phyloP scores from a whole-genome alignment of 164 flowering plant species.

The Magnolia officinalis region DNA sequence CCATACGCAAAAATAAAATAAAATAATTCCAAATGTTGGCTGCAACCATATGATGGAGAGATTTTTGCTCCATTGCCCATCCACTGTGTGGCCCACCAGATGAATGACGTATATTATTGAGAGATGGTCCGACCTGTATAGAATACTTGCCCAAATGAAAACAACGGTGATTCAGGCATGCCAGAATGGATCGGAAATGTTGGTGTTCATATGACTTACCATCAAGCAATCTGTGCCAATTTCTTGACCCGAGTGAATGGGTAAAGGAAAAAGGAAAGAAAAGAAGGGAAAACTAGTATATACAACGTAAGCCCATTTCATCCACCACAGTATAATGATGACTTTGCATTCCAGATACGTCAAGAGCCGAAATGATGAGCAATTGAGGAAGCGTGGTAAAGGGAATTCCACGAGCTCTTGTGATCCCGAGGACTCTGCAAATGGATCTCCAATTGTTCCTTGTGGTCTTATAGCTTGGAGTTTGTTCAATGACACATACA shows the following conservation, averaged over 20 bases:
- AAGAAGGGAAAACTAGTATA: neutral
- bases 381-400: slow-evolving; percentile 28
- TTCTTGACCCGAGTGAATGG: neutral
- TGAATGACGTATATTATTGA: neutral
- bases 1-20: too few relatives aligned
- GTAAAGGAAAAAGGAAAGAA: neutral
- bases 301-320: neutral
- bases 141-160: neutral
- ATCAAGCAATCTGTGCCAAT: neutral
- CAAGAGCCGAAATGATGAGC: slow-evolving; percentile 79
- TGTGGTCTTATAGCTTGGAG: slow-evolving; percentile 98
- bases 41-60: too few relatives aligned
- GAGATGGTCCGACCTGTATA: neutral
- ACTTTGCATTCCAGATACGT: slow-evolving; percentile 56
- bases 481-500: slow-evolving; percentile 90
- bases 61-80: too few relatives aligned
- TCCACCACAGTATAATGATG: neutral
- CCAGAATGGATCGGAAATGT: neutral
- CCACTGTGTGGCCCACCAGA: neutral
- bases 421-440: slow-evolving; percentile 47
- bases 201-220: neutral
- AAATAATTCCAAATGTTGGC: too few relatives aligned
- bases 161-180: neutral
- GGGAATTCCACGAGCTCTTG: slow-evolving; percentile 35
- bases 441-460: slow-evolving; percentile 57